Evolutionary conservation across 1,139 yeast species (phyloP).

Genomic region (Saccharomyces hybrid): DNA sequence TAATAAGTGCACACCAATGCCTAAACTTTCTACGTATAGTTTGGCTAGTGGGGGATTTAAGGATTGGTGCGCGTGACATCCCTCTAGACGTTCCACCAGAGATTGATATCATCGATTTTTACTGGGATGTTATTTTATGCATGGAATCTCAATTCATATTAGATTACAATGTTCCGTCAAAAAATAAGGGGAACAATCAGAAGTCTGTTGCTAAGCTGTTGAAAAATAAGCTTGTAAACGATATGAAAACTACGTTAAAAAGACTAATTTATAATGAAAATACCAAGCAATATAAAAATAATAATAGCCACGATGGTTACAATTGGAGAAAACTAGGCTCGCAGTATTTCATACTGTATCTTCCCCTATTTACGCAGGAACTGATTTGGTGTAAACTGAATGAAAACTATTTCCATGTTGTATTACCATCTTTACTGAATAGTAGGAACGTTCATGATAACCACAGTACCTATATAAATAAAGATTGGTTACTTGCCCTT

Average conservation of each 20-base stretch:
- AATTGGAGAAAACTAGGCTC: slow-evolving; percentile 23
- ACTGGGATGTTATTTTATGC: slow-evolving; percentile 29
- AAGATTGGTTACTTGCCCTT: slow-evolving; percentile 23
- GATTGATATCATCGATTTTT: slow-evolving; percentile 20
- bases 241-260: slow-evolving; percentile 9
- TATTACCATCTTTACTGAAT: slow-evolving; percentile 9
- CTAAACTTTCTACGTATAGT: slow-evolving; percentile 11
- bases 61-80: slow-evolving; percentile 32
- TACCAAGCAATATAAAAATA: background rate
- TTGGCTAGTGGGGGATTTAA: slow-evolving; percentile 17
- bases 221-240: slow-evolving; percentile 19
- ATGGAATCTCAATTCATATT: slow-evolving; percentile 25
- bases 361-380: slow-evolving; percentile 20
- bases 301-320: background rate
- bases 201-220: slow-evolving; percentile 9
- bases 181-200: background rate
- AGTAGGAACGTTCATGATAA: background rate
- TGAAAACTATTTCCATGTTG: slow-evolving; percentile 16
- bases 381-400: slow-evolving; percentile 23
- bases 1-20: slow-evolving; percentile 2
- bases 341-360: slow-evolving; percentile 19
- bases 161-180: slow-evolving; percentile 6
- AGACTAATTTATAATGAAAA: background rate
- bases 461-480: slow-evolving; percentile 11
- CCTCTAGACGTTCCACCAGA: slow-evolving; percentile 6